phyloP scores from a whole-genome alignment of 352 stramenopile genomes.

The Phytophthora syringae region DNA sequence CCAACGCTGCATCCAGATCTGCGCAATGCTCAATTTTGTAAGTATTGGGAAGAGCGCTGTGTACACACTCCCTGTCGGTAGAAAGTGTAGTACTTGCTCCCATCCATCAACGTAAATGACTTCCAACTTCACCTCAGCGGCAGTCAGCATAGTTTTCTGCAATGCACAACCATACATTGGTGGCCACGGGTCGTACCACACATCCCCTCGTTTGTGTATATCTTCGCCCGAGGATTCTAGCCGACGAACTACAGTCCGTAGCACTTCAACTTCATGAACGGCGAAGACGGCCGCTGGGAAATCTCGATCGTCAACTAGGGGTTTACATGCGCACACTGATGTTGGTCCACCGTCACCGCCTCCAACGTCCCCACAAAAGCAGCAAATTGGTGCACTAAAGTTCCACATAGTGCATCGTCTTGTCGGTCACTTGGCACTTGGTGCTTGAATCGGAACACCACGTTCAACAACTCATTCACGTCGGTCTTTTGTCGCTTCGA shows the following conservation, averaged over 20 bases:
- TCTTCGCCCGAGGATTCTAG: not conserved
- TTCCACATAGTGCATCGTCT: not conserved
- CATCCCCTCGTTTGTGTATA: conserved; percentile 24
- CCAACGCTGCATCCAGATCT: conserved; percentile 19
- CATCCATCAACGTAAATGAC: conserved; percentile 53
- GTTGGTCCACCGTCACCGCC: conserved; percentile 1
- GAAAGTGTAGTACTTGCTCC: conserved; percentile 44
- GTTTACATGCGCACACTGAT: conserved; percentile 8
- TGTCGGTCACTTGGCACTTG: not conserved
- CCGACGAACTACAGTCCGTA: conserved; percentile 21
- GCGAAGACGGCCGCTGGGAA: conserved; percentile 25
- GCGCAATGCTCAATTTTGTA: conserved; percentile 38
- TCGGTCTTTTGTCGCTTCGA: not conserved
- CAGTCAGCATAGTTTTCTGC: conserved; percentile 33
- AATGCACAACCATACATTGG: conserved; percentile 54
- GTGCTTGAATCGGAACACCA: no score
- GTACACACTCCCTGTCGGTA: conserved; percentile 32
- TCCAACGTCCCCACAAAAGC: not conserved
- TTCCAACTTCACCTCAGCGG: conserved; percentile 30
- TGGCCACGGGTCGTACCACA: conserved; percentile 49
- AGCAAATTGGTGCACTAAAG: not conserved
- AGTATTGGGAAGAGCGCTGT: conserved; percentile 43
- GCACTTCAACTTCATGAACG: conserved; percentile 18
- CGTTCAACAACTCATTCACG: no score
- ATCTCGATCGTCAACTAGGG: conserved; percentile 15